A percentile compares a stretch with the other conserved stretches of the same genome.
Evolutionary conservation across 768 basidiomycete species (phyloP).

Genomic region (Nevesoporus exiguus): DNA sequence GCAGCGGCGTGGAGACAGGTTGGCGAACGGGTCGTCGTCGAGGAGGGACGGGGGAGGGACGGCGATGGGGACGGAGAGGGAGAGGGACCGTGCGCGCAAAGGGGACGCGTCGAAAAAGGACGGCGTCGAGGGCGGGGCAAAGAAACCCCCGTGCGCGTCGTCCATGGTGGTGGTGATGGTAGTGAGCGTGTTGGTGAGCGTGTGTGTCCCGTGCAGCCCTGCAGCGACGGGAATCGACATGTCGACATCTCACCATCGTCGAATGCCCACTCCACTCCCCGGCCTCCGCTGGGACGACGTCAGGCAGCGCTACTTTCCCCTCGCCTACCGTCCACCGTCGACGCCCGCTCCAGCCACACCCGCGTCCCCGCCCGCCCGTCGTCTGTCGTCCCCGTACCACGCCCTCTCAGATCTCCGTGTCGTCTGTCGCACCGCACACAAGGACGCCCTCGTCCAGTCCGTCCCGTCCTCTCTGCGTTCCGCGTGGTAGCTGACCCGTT

Average conservation of each 20-base stretch:
- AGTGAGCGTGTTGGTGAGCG: no score
- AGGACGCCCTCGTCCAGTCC: slow-evolving; percentile 28
- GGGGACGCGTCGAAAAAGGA: no score
- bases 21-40: slow-evolving; percentile 76
- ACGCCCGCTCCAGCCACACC: neutral
- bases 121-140: no score
- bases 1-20: slow-evolving; percentile 35
- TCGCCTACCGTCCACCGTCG: slow-evolving; percentile 3
- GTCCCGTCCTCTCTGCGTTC: neutral
- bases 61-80: neutral
- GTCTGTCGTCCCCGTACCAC: neutral
- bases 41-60: slow-evolving; percentile 21
- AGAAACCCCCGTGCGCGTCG: no score
- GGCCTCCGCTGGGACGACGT: slow-evolving; percentile 55
- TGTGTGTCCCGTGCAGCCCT: no score
- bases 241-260: no score
- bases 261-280: slow-evolving; percentile 51
- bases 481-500: neutral
- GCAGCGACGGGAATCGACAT: no score
- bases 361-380: neutral
- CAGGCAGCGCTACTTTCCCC: slow-evolving; percentile 55
- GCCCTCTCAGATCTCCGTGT: slow-evolving; percentile 18
- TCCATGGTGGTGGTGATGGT: neutral
- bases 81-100: neutral
- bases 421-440: slow-evolving; percentile 14